These are phyloP conservation scores for Coniochaeta hoffmannii DNA, from an alignment of 2,329 filamentous ascomycete genomes.

Conservation along the genomic window DNA sequence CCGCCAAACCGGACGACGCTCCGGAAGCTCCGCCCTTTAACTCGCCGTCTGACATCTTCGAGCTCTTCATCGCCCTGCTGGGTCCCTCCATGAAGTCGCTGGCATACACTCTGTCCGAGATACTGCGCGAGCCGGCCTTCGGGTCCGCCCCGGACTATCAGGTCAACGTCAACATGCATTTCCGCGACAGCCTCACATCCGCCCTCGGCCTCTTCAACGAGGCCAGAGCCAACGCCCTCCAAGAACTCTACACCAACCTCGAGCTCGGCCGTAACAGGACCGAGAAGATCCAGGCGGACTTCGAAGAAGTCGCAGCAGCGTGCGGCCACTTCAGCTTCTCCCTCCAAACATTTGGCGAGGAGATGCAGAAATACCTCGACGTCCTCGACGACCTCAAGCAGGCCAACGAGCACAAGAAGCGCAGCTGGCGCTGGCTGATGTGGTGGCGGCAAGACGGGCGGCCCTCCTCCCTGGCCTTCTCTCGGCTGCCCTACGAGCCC, in stretches of 20 bases:
- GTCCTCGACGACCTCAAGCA: conserved; percentile 81
- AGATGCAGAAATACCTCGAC: conserved; percentile 75
- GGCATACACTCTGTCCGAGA: conserved; percentile 83
- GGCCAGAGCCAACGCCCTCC: conserved; percentile 68
- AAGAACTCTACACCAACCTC: conserved; percentile 72
- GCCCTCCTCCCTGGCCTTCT: conserved; percentile 8
- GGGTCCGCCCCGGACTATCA: conserved; percentile 56
- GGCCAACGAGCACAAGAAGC: conserved; percentile 51
- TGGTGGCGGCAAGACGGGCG: conserved; percentile 51
- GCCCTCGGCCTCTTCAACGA: conserved; percentile 74
- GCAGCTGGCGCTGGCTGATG: conserved; percentile 78
- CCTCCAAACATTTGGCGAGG: conserved; percentile 82
- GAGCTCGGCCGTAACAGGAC: conserved; percentile 62
- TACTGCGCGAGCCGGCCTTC: conserved; percentile 82
- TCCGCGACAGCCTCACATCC: conserved; percentile 70
- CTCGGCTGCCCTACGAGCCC: conserved; percentile 26
- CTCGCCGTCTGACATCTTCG: conserved; percentile 78
- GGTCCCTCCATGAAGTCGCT: conserved; percentile 95
- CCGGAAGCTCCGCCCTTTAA: conserved; percentile 28
- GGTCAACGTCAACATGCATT: conserved; percentile 71
- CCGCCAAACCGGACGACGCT: not conserved
- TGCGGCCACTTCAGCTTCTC: conserved; percentile 96
- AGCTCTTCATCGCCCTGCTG: conserved; percentile 78
- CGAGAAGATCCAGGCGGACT: conserved; percentile 77
- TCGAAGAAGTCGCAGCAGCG: conserved; percentile 95